These are phyloP conservation scores for Kwoniella dejecticola DNA, from an alignment of 768 basidiomycete genomes.

Conservation along the genomic window DNA sequence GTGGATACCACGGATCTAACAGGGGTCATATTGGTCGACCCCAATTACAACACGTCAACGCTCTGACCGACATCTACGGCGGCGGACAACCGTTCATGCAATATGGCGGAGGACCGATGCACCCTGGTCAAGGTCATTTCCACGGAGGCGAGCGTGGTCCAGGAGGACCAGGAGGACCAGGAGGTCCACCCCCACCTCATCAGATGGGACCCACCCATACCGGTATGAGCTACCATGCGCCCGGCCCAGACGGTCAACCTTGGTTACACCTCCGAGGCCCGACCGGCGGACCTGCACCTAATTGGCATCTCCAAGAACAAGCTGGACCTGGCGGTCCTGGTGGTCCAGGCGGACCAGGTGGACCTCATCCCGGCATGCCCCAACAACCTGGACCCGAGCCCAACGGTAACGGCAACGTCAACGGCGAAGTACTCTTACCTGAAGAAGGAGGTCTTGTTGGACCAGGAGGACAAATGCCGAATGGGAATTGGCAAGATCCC, in stretches of 20 bases:
- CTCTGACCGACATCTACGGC: conserved; percentile 55
- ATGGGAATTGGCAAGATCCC: conserved; percentile 14
- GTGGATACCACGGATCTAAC: conserved; percentile 26
- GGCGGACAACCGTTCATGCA: conserved; percentile 41
- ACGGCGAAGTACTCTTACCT: background rate
- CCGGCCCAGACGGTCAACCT: conserved; percentile 47
- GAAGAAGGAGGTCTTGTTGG: conserved; percentile 13
- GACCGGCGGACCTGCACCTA: conserved; percentile 31
- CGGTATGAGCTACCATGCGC: conserved; percentile 48
- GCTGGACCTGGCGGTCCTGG: background rate
- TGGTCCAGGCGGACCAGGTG: background rate
- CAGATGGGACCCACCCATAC: conserved; percentile 40
- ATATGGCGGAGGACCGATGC: conserved; percentile 16
- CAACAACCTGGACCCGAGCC: too few species aligned
- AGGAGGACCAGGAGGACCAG: conserved; percentile 11
- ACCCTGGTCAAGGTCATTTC: conserved; percentile 16
- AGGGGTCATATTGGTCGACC: conserved; percentile 52
- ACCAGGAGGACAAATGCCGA: background rate
- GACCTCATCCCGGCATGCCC: conserved; percentile 13
- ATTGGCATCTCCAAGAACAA: conserved; percentile 24
- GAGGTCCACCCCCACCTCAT: too few species aligned
- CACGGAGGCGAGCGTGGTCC: conserved; percentile 15
- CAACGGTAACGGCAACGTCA: too few species aligned
- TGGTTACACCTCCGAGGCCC: conserved; percentile 48
- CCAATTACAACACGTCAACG: conserved; percentile 55